Conservation (phyloP, 192 early-diverging fungal genomes). For the Nowakowskiella sp. region DNA sequence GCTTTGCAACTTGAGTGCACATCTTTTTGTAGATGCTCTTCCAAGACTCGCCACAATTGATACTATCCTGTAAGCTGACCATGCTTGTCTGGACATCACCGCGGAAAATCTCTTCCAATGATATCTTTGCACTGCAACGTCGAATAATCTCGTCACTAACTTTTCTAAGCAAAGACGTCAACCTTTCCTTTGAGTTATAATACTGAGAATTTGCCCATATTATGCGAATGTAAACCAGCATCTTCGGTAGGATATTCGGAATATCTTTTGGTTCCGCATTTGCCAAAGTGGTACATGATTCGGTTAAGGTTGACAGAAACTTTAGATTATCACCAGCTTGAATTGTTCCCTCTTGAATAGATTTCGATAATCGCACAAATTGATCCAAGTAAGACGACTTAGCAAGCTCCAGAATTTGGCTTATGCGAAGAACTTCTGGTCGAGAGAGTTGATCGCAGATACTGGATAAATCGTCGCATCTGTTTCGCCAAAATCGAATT, state of each 20-base stretch:
- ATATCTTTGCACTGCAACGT: slow-evolving; percentile 52
- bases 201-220: slow-evolving; percentile 57
- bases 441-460: slow-evolving; percentile 52
- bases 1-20: slow-evolving; percentile 41
- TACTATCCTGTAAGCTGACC: slow-evolving; percentile 47
- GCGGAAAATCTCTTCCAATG: slow-evolving; percentile 56
- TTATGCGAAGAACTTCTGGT: slow-evolving; percentile 42
- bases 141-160: slow-evolving; percentile 58
- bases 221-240: slow-evolving; percentile 48
- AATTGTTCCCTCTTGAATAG: slow-evolving; percentile 53
- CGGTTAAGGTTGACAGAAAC: slow-evolving; percentile 47
- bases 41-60: slow-evolving; percentile 55
- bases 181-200: slow-evolving; percentile 54
- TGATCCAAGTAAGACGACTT: slow-evolving; percentile 58
- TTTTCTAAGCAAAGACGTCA: slow-evolving; percentile 51
- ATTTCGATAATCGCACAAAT: slow-evolving; percentile 48
- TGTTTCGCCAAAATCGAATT: slow-evolving; percentile 52
- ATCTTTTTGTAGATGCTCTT: slow-evolving; percentile 46
- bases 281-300: slow-evolving; percentile 38
- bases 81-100: slow-evolving; percentile 52
- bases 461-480: slow-evolving; percentile 57
- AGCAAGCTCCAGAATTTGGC: slow-evolving; percentile 41
- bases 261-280: slow-evolving; percentile 47
- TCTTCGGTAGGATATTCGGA: slow-evolving; percentile 36
- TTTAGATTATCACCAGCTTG: slow-evolving; percentile 61